Evolutionary conservation across 192 early-diverging fungal genomes (phyloP), one percentile per base, ranked within the genome.

Genomic region (Coemansia sp.): DNA sequence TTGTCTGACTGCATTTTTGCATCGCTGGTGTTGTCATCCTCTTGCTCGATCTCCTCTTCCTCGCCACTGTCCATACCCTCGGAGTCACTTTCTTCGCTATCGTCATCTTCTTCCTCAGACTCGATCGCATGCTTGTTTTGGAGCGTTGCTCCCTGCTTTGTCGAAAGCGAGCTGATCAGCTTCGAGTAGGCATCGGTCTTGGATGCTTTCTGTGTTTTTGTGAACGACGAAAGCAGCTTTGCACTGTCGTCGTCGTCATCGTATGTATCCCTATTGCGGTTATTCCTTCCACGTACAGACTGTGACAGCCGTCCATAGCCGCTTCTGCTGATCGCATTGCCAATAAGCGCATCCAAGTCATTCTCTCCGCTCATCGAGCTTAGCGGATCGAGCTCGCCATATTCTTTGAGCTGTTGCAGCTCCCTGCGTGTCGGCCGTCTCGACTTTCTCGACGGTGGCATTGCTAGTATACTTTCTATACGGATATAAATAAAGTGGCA

Each of bases 321-420:
- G 29, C 67, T 76, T 57, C 59, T 68, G 40, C 66, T 68, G 19
- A 81, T 75, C 13, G 79, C 79, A 13, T 67, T 72, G 66, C 79
- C 72, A 27, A 81, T 75, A 33, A 69, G 47, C 22, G 68, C 69
- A 29, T 81, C 79, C 25, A 81, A 58, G 28, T 67, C 62, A 19
- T 72, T 72, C 19, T 70, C 79, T 7, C 64, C 74, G 30, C 31
- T 54, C 23, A 54, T 53, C 30, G 63, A 59, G 52, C 50, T 72
- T 6, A 76, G 63, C 17, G 79, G 74, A 62, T 81, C 85, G 4
- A 90, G 74, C 60, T 90, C 87, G 52, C 88, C 88, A 62, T 90
- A 90, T 34, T 90, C 88, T 38, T 87, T 81, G 55, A 90, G 81
- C 63, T 85, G 77, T 62, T 80, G 72, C 38, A 80, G 64, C 53